These are phyloP conservation scores for Microsporum ferrugineum DNA, from an alignment of 2,329 filamentous ascomycete genomes.

Conservation along the genomic window DNA sequence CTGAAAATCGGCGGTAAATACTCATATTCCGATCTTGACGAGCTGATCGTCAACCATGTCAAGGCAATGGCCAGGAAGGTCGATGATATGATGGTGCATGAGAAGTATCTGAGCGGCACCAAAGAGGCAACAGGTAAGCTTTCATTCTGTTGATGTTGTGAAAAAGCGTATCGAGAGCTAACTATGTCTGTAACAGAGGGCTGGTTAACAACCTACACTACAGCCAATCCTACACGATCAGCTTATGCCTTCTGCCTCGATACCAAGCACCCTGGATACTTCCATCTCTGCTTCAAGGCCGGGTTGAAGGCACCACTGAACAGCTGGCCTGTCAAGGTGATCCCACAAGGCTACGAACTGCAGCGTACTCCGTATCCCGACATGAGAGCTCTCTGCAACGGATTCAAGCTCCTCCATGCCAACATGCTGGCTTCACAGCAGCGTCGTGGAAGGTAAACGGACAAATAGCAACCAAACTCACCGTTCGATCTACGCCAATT, in stretches of 20 bases:
- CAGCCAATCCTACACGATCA: slow-evolving; percentile 86
- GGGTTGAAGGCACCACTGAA: slow-evolving; percentile 61
- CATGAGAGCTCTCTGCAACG: slow-evolving; percentile 90
- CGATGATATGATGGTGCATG: slow-evolving; percentile 85
- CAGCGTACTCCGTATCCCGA: slow-evolving; percentile 83
- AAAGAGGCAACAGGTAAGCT: slow-evolving; percentile 72
- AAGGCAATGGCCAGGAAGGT: slow-evolving; percentile 98
- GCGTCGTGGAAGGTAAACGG: slow-evolving; percentile 7
- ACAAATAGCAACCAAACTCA: neutral
- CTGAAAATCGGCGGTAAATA: slow-evolving; percentile 80
- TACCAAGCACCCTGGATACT: slow-evolving; percentile 82
- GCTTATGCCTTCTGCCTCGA: slow-evolving; percentile 96
- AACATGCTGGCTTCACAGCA: slow-evolving; percentile 43
- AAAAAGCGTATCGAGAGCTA: neutral
- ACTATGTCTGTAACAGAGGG: slow-evolving; percentile 50
- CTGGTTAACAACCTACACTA: slow-evolving; percentile 92
- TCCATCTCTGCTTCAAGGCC: slow-evolving; percentile 92
- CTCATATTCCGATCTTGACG: slow-evolving; percentile 90
- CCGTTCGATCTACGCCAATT: neutral
- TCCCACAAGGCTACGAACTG: slow-evolving; percentile 87
- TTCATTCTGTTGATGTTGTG: neutral
- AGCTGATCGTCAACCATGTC: slow-evolving; percentile 92
- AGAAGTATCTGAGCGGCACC: slow-evolving; percentile 80
- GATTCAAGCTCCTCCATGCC: slow-evolving; percentile 77
- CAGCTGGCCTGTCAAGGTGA: slow-evolving; percentile 75